Evolutionary conservation across 2,329 filamentous ascomycete genomes (phyloP), one percentile per base, ranked within the genome.

Genomic region (Fusarium sulawesiense): DNA sequence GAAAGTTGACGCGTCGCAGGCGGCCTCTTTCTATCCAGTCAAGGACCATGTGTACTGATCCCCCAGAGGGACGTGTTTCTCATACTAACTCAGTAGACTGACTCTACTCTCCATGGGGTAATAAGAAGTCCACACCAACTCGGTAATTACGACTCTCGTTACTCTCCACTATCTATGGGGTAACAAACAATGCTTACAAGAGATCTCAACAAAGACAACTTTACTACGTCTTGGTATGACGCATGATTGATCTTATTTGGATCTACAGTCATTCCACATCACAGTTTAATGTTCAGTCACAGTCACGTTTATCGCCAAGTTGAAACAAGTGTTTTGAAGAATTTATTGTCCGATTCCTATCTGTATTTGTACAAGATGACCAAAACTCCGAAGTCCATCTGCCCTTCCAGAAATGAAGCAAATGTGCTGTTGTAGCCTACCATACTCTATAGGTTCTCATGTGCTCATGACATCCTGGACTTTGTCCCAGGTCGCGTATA

Each of bases 321-420:
- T 41, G 27, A 68, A 55, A 51, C 47, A 45, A 64, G 55, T 57
- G 45, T 53, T 57, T 64, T 45, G 40, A 60, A 68, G 32, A 53
- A 56, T 71, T 51, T 27, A 71, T 68, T 64, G 21, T 68, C 40
- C 45, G 46, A 68, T 68, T 71, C 59, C 34, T 60, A 49, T 42
- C 63, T 70, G 41, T 68, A 37, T 37, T 37, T 37, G 58, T 70
- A 70, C 63, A 68, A 60, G 29, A 64, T 64, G 21, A 58, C 41
- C 48, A 18, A 70, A 66, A 71, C 55, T 57, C 67, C 67, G 18
- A 40, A 68, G 37, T 34, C 29, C 50, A 42, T 56, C 63, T 56
- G 34, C 42, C 46, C 40, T 70, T 44, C 32, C 42, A 49, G 40
- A 57, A 70, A 51, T 56, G 23, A 62, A 46, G 57, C 49, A 53